These are phyloP conservation scores for Pisolithus sp. DNA, from an alignment of 768 basidiomycete species.

Conservation along the genomic window DNA sequence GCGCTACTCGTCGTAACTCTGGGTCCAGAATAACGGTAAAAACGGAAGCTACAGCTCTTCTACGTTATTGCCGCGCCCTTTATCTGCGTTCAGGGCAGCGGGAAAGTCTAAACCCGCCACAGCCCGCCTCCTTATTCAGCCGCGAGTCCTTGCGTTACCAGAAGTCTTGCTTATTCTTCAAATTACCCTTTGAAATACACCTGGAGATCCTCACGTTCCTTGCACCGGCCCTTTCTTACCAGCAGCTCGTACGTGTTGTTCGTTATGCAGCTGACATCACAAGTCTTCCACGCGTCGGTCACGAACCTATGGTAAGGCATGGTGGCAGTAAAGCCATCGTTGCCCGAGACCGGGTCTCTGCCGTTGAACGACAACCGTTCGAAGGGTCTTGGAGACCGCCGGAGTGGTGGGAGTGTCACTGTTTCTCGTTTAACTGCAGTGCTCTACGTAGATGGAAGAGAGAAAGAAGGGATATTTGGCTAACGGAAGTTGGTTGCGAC, in stretches of 20 bases:
- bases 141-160: conserved; percentile 5
- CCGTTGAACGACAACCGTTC: conserved; percentile 7
- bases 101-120: background rate
- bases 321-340: conserved; percentile 2
- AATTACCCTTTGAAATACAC: conserved; percentile 53
- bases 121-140: conserved; percentile 3
- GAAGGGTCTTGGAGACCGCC: conserved; percentile 33
- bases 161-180: conserved; percentile 25
- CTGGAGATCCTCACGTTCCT: conserved; percentile 52
- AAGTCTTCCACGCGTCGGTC: conserved; percentile 38
- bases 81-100: conserved; percentile 34
- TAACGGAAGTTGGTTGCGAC: conserved; percentile 41
- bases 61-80: conserved; percentile 44
- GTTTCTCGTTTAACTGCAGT: conserved; percentile 21
- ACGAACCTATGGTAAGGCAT: conserved; percentile 12
- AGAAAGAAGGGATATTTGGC: conserved; percentile 41
- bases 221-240: conserved; percentile 49
- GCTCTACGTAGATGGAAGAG: conserved; percentile 31
- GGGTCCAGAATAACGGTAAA: conserved; percentile 33
- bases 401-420: conserved; percentile 28
- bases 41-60: conserved; percentile 43
- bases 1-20: conserved; percentile 39
- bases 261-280: conserved; percentile 40
- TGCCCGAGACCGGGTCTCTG: conserved; percentile 6
- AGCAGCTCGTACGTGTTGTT: conserved; percentile 49